phyloP scores from a whole-genome alignment of 495 filamentous ascomycete genomes.

The Aspergillus homomorphus region DNA sequence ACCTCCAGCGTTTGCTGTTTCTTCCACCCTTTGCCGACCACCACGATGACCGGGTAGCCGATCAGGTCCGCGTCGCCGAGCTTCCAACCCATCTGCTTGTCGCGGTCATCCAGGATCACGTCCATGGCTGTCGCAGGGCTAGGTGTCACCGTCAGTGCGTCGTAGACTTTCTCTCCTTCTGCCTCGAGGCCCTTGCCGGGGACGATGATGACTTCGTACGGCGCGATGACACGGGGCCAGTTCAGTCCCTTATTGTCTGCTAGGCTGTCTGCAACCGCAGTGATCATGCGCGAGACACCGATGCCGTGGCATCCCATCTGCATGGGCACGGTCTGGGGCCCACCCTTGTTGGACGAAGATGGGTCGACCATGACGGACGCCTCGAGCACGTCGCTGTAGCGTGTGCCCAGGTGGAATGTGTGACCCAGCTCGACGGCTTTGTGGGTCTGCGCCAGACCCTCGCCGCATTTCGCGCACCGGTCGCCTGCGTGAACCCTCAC shows the following conservation, averaged over 20 bases:
- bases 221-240: slow-evolving; percentile 85
- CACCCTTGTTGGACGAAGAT: slow-evolving; percentile 19
- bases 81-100: slow-evolving; percentile 72
- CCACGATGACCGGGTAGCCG: slow-evolving; percentile 78
- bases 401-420: slow-evolving; percentile 88
- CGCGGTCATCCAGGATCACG: slow-evolving; percentile 74
- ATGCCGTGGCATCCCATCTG: slow-evolving; percentile 98
- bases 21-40: slow-evolving; percentile 75
- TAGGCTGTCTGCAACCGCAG: slow-evolving; percentile 73
- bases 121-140: slow-evolving; percentile 44
- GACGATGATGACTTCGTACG: slow-evolving; percentile 76
- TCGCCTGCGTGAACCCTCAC: slow-evolving; percentile 66
- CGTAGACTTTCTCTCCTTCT: slow-evolving; percentile 58
- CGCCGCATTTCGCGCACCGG: slow-evolving; percentile 63
- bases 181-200: slow-evolving; percentile 46
- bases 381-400: slow-evolving; percentile 74
- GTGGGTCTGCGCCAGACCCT: slow-evolving; percentile 61
- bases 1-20: slow-evolving; percentile 64
- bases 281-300: slow-evolving; percentile 87
- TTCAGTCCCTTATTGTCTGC: slow-evolving; percentile 73
- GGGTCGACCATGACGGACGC: slow-evolving; percentile 52
- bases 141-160: slow-evolving; percentile 37
- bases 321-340: slow-evolving; percentile 50
- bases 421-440: slow-evolving; percentile 87
- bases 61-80: slow-evolving; percentile 83